These are phyloP conservation scores for Penicillium sp. DNA, from an alignment of 2,329 filamentous ascomycete species.

Conservation along the genomic window DNA sequence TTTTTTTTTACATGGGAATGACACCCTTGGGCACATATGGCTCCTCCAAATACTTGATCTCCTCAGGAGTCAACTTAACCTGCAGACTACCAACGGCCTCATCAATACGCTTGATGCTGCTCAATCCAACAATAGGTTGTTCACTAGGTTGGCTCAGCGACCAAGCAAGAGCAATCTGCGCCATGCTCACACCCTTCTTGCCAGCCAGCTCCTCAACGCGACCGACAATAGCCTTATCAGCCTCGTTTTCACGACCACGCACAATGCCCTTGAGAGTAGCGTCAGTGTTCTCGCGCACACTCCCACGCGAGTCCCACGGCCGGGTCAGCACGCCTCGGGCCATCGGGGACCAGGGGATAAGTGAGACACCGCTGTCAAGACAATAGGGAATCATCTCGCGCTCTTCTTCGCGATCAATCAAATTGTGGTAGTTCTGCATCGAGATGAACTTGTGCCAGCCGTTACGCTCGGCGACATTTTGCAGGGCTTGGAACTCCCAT, in stretches of 20 bases:
- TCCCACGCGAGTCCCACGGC: constrained; percentile 25
- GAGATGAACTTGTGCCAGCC: constrained; percentile 52
- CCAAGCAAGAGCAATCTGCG: constrained; percentile 66
- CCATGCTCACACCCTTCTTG: constrained; percentile 61
- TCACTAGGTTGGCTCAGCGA: constrained; percentile 19
- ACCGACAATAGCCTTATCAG: constrained; percentile 53
- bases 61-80: constrained; percentile 46
- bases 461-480: constrained; percentile 49
- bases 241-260: background rate
- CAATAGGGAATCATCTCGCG: constrained; percentile 47
- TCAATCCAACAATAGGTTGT: constrained; percentile 16
- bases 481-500: constrained; percentile 53
- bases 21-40: constrained; percentile 56
- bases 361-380: constrained; percentile 36
- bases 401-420: constrained; percentile 51
- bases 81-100: constrained; percentile 12
- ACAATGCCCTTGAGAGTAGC: background rate
- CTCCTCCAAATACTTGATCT: constrained; percentile 63
- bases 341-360: constrained; percentile 43
- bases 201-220: constrained; percentile 60
- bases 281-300: background rate
- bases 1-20: background rate
- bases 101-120: constrained; percentile 14
- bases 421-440: constrained; percentile 55
- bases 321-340: constrained; percentile 49